Evolutionary conservation across 495 filamentous ascomycete genomes (phyloP), one percentile per base, ranked within the genome.

Genomic region (Chaetomium tenue): DNA sequence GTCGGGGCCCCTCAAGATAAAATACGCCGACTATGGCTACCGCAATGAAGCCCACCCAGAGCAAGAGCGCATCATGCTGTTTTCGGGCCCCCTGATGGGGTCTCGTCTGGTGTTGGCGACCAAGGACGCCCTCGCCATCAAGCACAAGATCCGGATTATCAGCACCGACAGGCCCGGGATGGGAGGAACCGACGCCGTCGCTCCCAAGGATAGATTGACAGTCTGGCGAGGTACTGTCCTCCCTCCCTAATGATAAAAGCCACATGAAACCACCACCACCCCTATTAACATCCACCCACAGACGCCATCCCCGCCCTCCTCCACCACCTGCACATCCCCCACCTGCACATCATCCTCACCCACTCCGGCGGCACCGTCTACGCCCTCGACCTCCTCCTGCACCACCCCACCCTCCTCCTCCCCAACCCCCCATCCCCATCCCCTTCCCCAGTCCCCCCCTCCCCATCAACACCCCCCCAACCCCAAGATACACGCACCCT

Each of bases 21-120:
- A 30, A 53, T 53, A 53, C 25, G 50, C 26, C 50, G 50, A 53
- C 15, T 18, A 53, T 26, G 50, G 50, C 50, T 53, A 53, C 50
- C 50, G 50, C 23, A 53, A 53, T 13, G 50, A 53, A 28, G 25
- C 50, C 15, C 50, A 53, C 23, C 25, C 50, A 0, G 50, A 53
- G 50, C 50, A 53, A 16, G 50, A 53, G 50, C 50, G 26, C 50
- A 30, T 53, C 26, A 23, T 53, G 22, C 25, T 53, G 13, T 53
- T 28, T 13, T 53, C 15, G 13, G 9, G 13, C 7, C 50, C 50
- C 9, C 25, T 53, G 13, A 30, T 53, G 50, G 50, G 12, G 9
- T 53, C 50, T 13, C 50, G 50, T 25, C 50, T 53, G 25, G 25
- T 53, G 25, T 13, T 53, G 12, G 25, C 28, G 9, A 53, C 50